A percentile compares a stretch with the other conserved stretches of the same genome.
These are phyloP conservation scores for Kockovaella imperatae DNA, from an alignment of 768 basidiomycete genomes.

Conservation along the genomic window DNA sequence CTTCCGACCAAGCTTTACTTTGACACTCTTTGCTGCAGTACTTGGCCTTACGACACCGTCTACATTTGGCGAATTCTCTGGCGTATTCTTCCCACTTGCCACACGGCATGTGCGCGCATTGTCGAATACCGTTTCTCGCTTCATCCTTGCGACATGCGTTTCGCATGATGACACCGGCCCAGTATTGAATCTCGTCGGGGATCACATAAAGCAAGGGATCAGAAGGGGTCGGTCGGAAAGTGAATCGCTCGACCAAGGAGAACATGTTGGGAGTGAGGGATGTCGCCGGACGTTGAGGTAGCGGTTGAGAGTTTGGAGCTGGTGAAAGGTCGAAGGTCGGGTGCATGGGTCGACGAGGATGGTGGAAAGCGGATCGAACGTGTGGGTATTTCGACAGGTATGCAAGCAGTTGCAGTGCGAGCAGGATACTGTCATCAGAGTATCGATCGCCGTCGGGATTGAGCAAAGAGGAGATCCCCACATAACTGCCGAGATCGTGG, in stretches of 20 bases:
- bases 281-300: constrained; percentile 41
- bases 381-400: constrained; percentile 98
- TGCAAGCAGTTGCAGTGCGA: constrained; percentile 83
- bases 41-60: constrained; percentile 93
- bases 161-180: constrained; percentile 99
- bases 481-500: constrained; percentile 39
- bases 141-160: constrained; percentile 99
- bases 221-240: constrained; percentile 78
- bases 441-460: constrained; percentile 49
- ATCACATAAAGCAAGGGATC: constrained; percentile 64
- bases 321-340: constrained; percentile 36
- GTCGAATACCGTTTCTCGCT: constrained; percentile 78
- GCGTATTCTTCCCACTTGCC: constrained; percentile 89
- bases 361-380: constrained; percentile 91
- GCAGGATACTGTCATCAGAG: constrained; percentile 86
- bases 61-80: constrained; percentile 92
- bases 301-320: constrained; percentile 10
- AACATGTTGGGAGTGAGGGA: constrained; percentile 65
- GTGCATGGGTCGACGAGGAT: constrained; percentile 50
- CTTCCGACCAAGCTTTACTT: constrained; percentile 91
- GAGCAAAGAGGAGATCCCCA: constrained; percentile 30
- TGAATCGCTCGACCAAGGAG: constrained; percentile 91
- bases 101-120: constrained; percentile 98
- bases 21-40: constrained; percentile 98
- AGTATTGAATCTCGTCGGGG: constrained; percentile 89